phyloP scores from a whole-genome alignment of 768 basidiomycete species.

The Panellus pusillus region DNA sequence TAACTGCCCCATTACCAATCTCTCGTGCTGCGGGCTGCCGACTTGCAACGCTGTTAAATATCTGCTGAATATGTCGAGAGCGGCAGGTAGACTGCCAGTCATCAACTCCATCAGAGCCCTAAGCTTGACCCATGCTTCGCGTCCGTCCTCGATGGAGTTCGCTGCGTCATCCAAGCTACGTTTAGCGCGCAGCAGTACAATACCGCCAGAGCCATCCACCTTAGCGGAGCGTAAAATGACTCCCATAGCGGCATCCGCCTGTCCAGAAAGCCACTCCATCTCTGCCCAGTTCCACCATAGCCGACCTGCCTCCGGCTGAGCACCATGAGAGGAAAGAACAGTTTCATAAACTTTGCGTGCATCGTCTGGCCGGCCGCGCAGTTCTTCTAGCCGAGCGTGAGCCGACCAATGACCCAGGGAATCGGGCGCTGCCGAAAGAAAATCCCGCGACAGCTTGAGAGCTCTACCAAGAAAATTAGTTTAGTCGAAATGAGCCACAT shows the following conservation, averaged over 20 bases:
- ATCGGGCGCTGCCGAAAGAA: conserved; percentile 56
- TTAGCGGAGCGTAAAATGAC: conserved; percentile 57
- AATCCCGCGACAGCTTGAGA: conserved; percentile 61
- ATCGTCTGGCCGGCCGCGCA: conserved; percentile 63
- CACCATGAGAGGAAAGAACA: conserved; percentile 44
- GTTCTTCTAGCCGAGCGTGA: conserved; percentile 72
- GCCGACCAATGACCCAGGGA: conserved; percentile 69
- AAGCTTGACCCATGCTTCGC: conserved; percentile 65
- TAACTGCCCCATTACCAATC: conserved; percentile 54
- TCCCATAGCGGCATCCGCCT: conserved; percentile 48
- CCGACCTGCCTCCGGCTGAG: conserved; percentile 36
- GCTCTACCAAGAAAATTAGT: conserved; percentile 45
- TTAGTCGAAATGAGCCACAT: neutral
- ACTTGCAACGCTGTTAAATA: conserved; percentile 33
- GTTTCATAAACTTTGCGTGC: conserved; percentile 80
- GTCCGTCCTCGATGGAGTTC: conserved; percentile 42
- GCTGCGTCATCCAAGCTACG: conserved; percentile 58
- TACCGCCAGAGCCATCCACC: conserved; percentile 50
- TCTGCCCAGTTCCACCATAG: conserved; percentile 88
- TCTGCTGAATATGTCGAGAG: conserved; percentile 32
- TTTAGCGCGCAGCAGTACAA: conserved; percentile 63
- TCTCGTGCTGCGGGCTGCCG: conserved; percentile 45
- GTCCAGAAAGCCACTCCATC: conserved; percentile 72
- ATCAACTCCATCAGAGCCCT: conserved; percentile 66
- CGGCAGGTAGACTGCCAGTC: conserved; percentile 38